Base-by-base conservation (phyloP, 192 early-diverging fungal genomes). In the Backusella liffmaniae region DNA sequence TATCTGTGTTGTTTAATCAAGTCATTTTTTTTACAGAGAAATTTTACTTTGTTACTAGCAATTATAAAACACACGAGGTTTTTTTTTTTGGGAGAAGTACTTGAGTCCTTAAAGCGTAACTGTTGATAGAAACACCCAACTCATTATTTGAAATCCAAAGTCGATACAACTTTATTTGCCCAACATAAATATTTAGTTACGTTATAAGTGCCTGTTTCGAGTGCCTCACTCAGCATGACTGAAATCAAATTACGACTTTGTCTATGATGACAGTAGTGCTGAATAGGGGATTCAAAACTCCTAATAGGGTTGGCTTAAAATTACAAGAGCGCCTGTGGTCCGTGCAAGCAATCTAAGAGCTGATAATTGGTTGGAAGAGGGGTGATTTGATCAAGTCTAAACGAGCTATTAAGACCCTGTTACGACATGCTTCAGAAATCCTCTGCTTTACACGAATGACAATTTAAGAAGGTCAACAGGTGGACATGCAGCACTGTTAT, bases 321-420 rank as follows among this genome's bases (percentile, higher is more conserved):
- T 90, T 98, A 56, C 96, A 98, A 86, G 80, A 91, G 79, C 89
- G 96, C 68, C 84, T 97, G 67, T 67, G 70, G 92, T 91, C 70
- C 88, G 92, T 53, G 91, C 90, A 12, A 87, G 88, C 26, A 86
- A 90, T 81, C 89, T 92, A 23, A 89, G 88, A 62, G 87, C 90
- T 51, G 88, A 87, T 30, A 94, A 94, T 87, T 99, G 96, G 91
- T 87, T 97, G 56, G 93, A 92, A 79, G 94, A 96, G 76, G 97
- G 98, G 96, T 98, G 98, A 96, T 93, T 96, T 78, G 95, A 96
- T 70, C 88, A 93, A 66, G 93, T 93, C 70, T 99, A 94, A 77
- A 96, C 98, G 70, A 95, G 92, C 80, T 99, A 98, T 90, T 98
- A 98, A 79, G 98, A 93, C 83, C 87, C 90, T 51, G 96, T 93